Conservation (phyloP, 164 flowering plant genomes). For the Cinnamomum micranthum region DNA sequence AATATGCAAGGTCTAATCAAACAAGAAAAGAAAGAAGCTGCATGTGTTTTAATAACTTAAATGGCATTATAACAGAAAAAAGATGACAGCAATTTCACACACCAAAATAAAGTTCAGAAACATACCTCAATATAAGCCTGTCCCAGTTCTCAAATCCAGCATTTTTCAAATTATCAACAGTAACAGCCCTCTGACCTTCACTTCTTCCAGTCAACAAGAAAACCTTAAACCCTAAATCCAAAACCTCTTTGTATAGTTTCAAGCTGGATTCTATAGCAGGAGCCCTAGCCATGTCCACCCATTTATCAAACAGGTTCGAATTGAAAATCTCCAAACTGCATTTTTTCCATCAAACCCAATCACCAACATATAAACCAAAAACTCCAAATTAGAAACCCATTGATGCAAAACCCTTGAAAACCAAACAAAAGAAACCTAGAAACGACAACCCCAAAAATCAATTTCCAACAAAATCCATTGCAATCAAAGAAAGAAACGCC, state of each 20-base stretch:
- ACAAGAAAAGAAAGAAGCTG: neutral
- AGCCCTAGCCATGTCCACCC: constrained; percentile 75
- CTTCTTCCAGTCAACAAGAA: constrained; percentile 83
- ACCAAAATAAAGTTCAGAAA: neutral
- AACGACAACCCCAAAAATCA: neutral
- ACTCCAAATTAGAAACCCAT: neutral
- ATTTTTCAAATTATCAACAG: constrained; percentile 62
- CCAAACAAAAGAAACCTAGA: neutral
- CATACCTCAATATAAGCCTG: constrained; percentile 79
- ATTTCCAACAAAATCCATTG: neutral
- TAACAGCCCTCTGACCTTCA: constrained; percentile 57
- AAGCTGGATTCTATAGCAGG: constrained; percentile 64
- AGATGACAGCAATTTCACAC: neutral
- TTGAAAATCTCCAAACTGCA: constrained; percentile 72
- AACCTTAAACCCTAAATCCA: constrained; percentile 63
- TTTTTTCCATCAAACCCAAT: constrained; percentile 6
- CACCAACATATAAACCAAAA: neutral
- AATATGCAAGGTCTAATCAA: neutral
- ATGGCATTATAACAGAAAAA: neutral
- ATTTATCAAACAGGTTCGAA: constrained; percentile 56
- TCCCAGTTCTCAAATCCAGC: constrained; percentile 81
- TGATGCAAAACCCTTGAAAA: neutral
- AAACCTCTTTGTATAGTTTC: constrained; percentile 68
- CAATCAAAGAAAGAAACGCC: constrained; percentile 3
- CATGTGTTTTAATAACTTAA: too few relatives aligned